These are phyloP conservation scores for Plantago rigida DNA, from an alignment of 305 asterid species.

Conservation along the genomic window DNA sequence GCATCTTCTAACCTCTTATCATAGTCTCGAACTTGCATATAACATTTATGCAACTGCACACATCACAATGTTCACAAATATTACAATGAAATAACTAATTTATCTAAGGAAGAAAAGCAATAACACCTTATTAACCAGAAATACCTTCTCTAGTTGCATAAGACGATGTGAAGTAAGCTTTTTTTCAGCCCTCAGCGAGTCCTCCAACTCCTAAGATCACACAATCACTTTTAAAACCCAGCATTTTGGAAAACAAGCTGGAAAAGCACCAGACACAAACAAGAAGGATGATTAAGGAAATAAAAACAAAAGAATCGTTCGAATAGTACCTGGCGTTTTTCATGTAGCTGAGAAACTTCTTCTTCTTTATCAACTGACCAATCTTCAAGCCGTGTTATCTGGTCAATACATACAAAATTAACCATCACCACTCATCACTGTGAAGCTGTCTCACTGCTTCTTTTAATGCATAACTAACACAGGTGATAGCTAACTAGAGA, in stretches of 20 bases:
- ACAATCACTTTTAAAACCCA: conserved; percentile 20
- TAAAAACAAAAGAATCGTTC: neutral
- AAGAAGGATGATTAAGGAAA: neutral
- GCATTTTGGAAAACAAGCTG: conserved; percentile 8
- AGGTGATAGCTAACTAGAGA: neutral
- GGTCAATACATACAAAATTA: conserved; percentile 26
- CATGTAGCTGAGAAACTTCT: conserved; percentile 39
- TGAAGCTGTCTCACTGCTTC: neutral
- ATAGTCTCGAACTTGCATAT: conserved; percentile 53
- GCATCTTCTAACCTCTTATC: conserved; percentile 47
- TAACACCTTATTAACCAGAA: conserved; percentile 15
- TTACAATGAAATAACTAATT: conserved; percentile 15
- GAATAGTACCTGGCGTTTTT: conserved; percentile 41
- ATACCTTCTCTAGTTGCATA: conserved; percentile 60
- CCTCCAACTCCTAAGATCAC: conserved; percentile 54
- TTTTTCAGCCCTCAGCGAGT: conserved; percentile 46
- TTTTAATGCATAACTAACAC: neutral
- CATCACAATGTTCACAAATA: conserved; percentile 19
- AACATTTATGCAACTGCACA: conserved; percentile 57
- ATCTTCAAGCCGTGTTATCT: conserved; percentile 45
- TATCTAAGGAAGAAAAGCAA: conserved; percentile 11
- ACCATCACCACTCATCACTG: neutral
- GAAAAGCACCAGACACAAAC: conserved; percentile 15
- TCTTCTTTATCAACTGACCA: conserved; percentile 39
- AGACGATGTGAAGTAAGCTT: conserved; percentile 49